Percentiles rank a stretch among this genome's conserved stretches.
phyloP scores from a whole-genome alignment of 495 filamentous ascomycete species.

The Parmelia sp. region DNA sequence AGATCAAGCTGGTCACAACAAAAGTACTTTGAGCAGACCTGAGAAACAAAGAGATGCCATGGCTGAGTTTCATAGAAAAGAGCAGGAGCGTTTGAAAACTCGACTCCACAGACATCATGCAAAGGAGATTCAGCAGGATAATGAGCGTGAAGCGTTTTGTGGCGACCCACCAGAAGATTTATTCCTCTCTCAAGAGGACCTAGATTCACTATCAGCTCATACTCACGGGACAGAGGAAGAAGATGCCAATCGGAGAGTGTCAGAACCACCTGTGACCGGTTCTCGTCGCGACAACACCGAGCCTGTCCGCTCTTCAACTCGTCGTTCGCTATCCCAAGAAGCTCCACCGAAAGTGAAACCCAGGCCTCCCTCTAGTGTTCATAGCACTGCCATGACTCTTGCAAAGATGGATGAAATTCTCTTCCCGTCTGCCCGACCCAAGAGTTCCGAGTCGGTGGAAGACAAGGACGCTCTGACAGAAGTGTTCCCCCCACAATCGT shows the following conservation, averaged over 20 bases:
- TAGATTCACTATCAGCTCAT: neutral
- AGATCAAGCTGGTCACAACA: neutral
- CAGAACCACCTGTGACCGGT: neutral
- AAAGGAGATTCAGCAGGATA: neutral
- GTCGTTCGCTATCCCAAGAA: neutral
- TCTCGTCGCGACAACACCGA: neutral
- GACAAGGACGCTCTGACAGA: neutral
- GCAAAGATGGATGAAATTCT: slow-evolving; percentile 22
- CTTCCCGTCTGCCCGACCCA: neutral
- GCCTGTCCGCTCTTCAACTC: neutral
- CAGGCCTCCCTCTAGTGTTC: neutral
- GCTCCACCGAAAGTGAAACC: neutral
- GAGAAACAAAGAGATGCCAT: neutral
- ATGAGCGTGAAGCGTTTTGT: neutral
- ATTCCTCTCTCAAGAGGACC: slow-evolving; percentile 10
- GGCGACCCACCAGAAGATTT: neutral
- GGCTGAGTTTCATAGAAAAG: slow-evolving; percentile 9
- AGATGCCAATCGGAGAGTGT: neutral
- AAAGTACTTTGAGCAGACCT: neutral
- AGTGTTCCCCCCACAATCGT: neutral
- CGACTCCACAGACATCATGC: slow-evolving; percentile 11
- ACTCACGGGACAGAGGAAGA: neutral
- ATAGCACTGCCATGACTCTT: slow-evolving; percentile 6
- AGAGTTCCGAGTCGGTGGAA: neutral
- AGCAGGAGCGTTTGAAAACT: slow-evolving; percentile 8